Evolutionary conservation across 495 filamentous ascomycete genomes (phyloP).

Genomic region (Thermochaetoides thermophila): DNA sequence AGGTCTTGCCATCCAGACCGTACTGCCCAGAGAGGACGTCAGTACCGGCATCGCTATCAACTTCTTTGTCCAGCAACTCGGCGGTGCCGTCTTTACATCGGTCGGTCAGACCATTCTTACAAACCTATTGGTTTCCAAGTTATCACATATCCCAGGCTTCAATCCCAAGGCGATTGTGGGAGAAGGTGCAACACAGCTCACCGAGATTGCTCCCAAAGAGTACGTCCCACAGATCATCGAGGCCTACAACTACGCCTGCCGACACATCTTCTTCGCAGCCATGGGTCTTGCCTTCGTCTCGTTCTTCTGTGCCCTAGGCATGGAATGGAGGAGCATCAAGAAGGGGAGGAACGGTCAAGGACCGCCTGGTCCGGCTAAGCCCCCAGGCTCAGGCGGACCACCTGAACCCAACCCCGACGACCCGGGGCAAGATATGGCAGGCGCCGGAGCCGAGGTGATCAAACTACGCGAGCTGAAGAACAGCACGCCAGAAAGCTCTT

Average conservation of each 20-base stretch:
- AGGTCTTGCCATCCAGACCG: constrained; percentile 48
- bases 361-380: background rate
- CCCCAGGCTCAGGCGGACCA: constrained; percentile 1
- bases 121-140: constrained; percentile 38
- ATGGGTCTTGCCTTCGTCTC: constrained; percentile 39
- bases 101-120: constrained; percentile 50
- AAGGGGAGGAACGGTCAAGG: constrained; percentile 15
- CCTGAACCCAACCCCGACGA: background rate
- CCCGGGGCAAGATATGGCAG: background rate
- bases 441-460: background rate
- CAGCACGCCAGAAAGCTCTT: background rate
- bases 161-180: constrained; percentile 33
- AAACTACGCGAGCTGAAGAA: background rate
- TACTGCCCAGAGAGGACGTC: constrained; percentile 40
- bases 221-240: constrained; percentile 26
- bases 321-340: constrained; percentile 52
- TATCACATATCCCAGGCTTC: constrained; percentile 31
- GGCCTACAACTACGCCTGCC: constrained; percentile 45
- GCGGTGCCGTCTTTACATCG: constrained; percentile 50
- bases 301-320: constrained; percentile 34
- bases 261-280: constrained; percentile 35
- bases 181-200: constrained; percentile 43
- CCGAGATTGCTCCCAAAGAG: constrained; percentile 27
- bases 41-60: constrained; percentile 47
- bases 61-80: constrained; percentile 52